These are phyloP conservation scores for Senecio squalidus DNA, from an alignment of 140 eudicot genomes.

Conservation along the genomic window DNA sequence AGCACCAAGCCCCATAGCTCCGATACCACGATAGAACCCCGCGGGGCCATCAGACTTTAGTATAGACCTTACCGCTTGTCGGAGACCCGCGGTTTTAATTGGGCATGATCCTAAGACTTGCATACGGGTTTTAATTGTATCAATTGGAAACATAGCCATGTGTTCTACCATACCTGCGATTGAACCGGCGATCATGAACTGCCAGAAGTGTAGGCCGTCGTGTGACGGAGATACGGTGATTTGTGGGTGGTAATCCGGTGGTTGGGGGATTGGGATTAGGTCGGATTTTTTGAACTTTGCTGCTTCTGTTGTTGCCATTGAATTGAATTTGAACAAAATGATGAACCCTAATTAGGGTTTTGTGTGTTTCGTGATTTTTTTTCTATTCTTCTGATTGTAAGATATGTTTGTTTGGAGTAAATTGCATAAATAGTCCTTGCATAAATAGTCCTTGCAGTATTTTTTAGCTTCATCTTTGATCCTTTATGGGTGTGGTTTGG, in stretches of 20 bases:
- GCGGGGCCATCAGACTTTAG: slow-evolving; percentile 55
- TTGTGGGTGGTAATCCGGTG: slow-evolving; percentile 53
- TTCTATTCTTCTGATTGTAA: not conserved
- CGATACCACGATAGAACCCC: slow-evolving; percentile 79
- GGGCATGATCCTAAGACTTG: slow-evolving; percentile 84
- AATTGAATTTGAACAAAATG: not conserved
- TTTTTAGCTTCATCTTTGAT: too few species aligned
- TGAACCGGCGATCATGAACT: slow-evolving; percentile 89
- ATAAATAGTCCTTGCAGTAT: too few species aligned
- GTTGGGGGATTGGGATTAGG: slow-evolving; percentile 47
- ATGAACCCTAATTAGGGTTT: not conserved
- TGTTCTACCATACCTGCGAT: slow-evolving; percentile 85
- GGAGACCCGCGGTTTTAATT: slow-evolving; percentile 42
- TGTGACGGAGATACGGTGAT: slow-evolving; percentile 41
- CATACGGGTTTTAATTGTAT: slow-evolving; percentile 87
- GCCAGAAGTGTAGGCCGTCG: slow-evolving; percentile 83
- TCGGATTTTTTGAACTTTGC: slow-evolving; percentile 55
- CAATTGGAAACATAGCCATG: slow-evolving; percentile 94
- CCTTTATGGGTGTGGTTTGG: too few species aligned
- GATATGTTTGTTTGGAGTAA: not conserved
- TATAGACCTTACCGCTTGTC: slow-evolving; percentile 52
- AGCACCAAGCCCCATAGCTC: slow-evolving; percentile 91
- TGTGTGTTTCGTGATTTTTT: not conserved
- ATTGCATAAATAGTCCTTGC: not conserved
- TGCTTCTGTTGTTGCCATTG: not conserved